Percentiles rank a stretch among this genome's conserved stretches.
Conservation (phyloP, 2,329 filamentous ascomycete species). For the Stagonosporopsis cucurbitacearum region DNA sequence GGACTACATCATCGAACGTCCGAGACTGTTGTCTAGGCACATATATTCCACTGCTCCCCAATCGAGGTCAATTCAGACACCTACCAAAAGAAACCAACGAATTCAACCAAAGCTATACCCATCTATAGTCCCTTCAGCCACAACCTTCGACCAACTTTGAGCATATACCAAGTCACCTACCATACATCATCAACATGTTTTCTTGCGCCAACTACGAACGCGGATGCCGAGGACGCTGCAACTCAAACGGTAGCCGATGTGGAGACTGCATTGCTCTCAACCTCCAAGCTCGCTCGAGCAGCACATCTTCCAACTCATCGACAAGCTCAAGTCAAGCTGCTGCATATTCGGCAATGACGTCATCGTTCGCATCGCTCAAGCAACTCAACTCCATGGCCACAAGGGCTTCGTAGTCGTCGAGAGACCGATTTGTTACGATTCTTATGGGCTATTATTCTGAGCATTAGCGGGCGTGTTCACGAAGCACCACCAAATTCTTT, state of each 20-base stretch:
- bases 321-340: slow-evolving; percentile 30
- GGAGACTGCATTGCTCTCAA: slow-evolving; percentile 50
- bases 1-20: slow-evolving; percentile 42
- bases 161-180: background rate
- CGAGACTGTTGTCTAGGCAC: slow-evolving; percentile 28
- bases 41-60: slow-evolving; percentile 34
- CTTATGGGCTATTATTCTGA: slow-evolving; percentile 24
- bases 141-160: background rate
- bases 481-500: slow-evolving; percentile 14
- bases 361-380: slow-evolving; percentile 50
- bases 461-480: slow-evolving; percentile 30
- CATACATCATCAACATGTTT: slow-evolving; percentile 46
- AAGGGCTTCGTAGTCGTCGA: slow-evolving; percentile 31
- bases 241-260: slow-evolving; percentile 46
- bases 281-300: slow-evolving; percentile 44
- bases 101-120: background rate
- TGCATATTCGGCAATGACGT: slow-evolving; percentile 50
- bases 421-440: slow-evolving; percentile 5
- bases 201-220: slow-evolving; percentile 55
- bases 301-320: slow-evolving; percentile 42
- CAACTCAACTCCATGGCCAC: slow-evolving; percentile 31
- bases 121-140: background rate
- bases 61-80: background rate
- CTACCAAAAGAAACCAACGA: background rate
- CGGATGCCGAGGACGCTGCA: slow-evolving; percentile 53